phyloP scores from a whole-genome alignment of 2,329 filamentous ascomycete species.

The Botryotinia calthae region DNA sequence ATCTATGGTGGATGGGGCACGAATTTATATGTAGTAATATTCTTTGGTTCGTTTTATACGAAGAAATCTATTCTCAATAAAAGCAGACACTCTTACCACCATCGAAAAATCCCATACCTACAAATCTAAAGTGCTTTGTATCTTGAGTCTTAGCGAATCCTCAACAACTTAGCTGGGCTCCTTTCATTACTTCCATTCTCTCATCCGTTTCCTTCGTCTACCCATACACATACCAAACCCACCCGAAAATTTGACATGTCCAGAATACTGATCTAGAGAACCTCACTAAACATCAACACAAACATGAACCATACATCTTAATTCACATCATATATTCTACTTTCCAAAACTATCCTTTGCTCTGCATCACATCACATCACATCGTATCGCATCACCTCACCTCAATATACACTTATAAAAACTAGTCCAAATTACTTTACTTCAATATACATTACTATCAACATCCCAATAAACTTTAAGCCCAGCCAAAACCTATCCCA shows the following conservation, averaged over 20 bases:
- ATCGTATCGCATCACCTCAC: not conserved
- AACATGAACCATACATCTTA: not conserved
- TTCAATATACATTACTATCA: not conserved
- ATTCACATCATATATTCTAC: not conserved
- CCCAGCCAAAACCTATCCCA: too few relatives aligned
- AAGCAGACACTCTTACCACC: not conserved
- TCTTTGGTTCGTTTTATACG: not conserved
- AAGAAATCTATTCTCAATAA: conserved; percentile 4
- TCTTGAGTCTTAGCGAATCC: not conserved
- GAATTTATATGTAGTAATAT: conserved; percentile 8
- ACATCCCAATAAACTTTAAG: not conserved
- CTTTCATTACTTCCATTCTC: not conserved
- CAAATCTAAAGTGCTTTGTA: not conserved
- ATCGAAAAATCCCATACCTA: not conserved
- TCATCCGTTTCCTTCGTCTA: not conserved
- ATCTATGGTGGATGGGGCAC: not conserved
- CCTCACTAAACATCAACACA: not conserved
- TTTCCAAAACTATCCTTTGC: too few relatives aligned
- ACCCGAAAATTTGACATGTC: not conserved
- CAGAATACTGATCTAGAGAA: not conserved
- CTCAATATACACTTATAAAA: not conserved
- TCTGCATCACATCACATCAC: not conserved
- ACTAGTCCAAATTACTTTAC: not conserved
- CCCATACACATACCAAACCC: not conserved
- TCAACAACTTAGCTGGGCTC: not conserved